Evolutionary conservation across 306 rosid genomes (phyloP), one percentile per base, ranked within the genome.

Genomic region (Parietaria judaica): DNA sequence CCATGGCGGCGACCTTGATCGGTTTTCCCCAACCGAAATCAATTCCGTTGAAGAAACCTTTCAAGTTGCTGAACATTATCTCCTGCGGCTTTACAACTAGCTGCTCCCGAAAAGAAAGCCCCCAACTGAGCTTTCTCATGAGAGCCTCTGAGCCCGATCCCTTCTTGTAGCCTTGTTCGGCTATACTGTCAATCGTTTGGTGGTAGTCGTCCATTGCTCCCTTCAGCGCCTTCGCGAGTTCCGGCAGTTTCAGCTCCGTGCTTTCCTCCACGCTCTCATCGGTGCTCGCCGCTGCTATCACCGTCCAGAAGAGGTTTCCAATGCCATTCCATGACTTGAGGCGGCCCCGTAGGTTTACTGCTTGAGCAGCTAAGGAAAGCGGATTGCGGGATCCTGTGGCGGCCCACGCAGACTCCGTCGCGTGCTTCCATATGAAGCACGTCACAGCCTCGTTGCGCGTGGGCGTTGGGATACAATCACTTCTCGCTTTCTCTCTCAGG

Each of bases 11-110:
- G 58, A 58, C 69, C 88, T 86, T 82, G 57, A 65, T 14, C 2
- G 88, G 88, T 67, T 58, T 74, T 3, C 88, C 88, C 75, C 72
- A 77, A 1, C 92, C 86, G 67, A 82, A 85, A 63, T 85, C 84
- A 3, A 73, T 8, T 12, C 78, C 79, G 23, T 53, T 41, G 5
- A 79, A 76, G 63, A 79, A 55, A 14, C 74, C 17, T 1, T 56
- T 36, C 79, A 85, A 85, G 56, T 84, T 82, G 7, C 85, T 70
- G 17, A 79, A 72, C 4, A 79, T 63, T 49, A 14, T 17, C 5
- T 39, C 47, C 9, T 34, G 63, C 8, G 50, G 44, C 8, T 67
- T 72, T 1, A 41, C 9, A 1, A 4, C 17, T 0, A 64, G 31
- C 31, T 23, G 31, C 56, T 67, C 43, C 46, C 72, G 17, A 1